Percentiles rank a stretch among this genome's conserved stretches.
Conservation (phyloP, 2,329 filamentous ascomycete species). For the Botryosphaeria agaves region DNA sequence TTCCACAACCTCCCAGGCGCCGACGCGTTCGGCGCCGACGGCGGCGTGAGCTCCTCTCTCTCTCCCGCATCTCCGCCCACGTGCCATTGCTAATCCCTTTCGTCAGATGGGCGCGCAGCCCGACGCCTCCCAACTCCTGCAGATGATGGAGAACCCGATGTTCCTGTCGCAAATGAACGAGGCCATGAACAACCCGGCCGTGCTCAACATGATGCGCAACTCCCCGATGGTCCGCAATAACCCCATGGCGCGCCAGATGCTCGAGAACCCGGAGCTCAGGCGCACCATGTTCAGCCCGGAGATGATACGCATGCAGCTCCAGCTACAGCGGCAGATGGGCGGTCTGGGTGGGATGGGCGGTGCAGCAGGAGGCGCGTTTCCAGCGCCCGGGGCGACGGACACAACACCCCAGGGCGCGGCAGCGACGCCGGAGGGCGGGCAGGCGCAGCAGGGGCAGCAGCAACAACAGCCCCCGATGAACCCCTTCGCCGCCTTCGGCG, state of each 20-base stretch:
- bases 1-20: constrained; percentile 76
- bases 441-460: too few relatives aligned
- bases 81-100: constrained; percentile 7
- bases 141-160: constrained; percentile 77
- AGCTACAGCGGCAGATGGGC: constrained; percentile 55
- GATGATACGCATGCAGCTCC: constrained; percentile 62
- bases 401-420: constrained; percentile 43
- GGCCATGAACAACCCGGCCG: constrained; percentile 83
- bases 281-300: constrained; percentile 87
- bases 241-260: constrained; percentile 71
- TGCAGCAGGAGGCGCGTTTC: constrained; percentile 44
- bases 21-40: constrained; percentile 84
- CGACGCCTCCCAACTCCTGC: constrained; percentile 61
- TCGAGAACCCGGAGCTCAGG: constrained; percentile 76
- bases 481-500: constrained; percentile 27
- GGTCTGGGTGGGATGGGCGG: constrained; percentile 27
- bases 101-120: constrained; percentile 75
- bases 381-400: constrained; percentile 82
- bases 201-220: constrained; percentile 63
- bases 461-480: constrained; percentile 18
- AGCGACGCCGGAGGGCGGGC: constrained; percentile 19
- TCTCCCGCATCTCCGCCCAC: neutral
- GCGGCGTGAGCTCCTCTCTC: constrained; percentile 52
- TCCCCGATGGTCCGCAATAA: constrained; percentile 67
- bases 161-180: constrained; percentile 82